These are phyloP conservation scores for Trichoderma gracile DNA, from an alignment of 2,329 filamentous ascomycete species.

Conservation along the genomic window DNA sequence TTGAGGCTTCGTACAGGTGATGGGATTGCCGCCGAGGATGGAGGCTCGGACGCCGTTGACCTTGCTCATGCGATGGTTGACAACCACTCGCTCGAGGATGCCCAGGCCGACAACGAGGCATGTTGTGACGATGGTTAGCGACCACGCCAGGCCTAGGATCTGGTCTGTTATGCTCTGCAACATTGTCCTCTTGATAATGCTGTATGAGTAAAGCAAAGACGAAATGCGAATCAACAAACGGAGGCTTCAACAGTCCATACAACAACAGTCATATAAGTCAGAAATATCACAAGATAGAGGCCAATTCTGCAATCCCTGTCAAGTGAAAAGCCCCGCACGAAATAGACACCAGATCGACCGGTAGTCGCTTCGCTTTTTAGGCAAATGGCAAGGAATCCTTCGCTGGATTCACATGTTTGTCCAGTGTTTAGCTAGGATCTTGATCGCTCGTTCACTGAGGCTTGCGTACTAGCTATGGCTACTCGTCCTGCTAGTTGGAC, in stretches of 20 bases:
- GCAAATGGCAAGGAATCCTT: background rate
- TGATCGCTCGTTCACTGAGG: background rate
- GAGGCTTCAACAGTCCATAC: too few species aligned
- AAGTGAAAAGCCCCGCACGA: slow-evolving; percentile 7
- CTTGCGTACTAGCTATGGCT: background rate
- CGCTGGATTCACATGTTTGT: background rate
- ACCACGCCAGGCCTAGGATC: background rate
- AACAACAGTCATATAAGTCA: too few species aligned
- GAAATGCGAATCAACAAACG: too few species aligned
- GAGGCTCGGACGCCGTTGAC: slow-evolving; percentile 18
- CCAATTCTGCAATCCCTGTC: background rate
- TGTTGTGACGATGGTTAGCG: background rate
- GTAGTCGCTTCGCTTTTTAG: background rate
- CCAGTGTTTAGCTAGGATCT: background rate
- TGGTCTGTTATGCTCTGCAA: background rate
- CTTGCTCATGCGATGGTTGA: slow-evolving; percentile 14
- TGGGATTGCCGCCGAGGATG: slow-evolving; percentile 4
- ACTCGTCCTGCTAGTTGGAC: too few species aligned
- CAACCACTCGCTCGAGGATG: background rate
- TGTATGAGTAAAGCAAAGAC: background rate
- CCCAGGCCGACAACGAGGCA: background rate
- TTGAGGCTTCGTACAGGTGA: slow-evolving; percentile 3
- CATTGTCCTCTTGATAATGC: too few species aligned
- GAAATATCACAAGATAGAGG: too few species aligned
- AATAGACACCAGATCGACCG: background rate